Conservation (phyloP, 805 yeast genomes). For the Saturnispora sanitii region DNA sequence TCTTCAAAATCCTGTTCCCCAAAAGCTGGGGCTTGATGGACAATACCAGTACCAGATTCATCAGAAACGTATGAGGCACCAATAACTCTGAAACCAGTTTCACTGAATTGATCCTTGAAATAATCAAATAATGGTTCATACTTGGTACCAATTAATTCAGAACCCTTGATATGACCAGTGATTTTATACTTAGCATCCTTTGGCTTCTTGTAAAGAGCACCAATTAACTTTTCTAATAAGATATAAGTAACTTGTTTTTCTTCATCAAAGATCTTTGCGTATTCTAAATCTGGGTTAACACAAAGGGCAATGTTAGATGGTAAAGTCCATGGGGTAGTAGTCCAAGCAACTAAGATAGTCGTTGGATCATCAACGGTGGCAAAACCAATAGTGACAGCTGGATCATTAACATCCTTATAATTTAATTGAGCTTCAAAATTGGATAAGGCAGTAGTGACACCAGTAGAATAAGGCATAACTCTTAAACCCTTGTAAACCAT, state of each 20-base stretch:
- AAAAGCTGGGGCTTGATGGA: conserved; percentile 96
- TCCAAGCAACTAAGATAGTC: conserved; percentile 91
- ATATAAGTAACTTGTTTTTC: conserved; percentile 73
- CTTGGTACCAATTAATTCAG: conserved; percentile 65
- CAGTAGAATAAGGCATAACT: conserved; percentile 99
- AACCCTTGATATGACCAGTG: conserved; percentile 72
- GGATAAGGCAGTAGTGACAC: conserved; percentile 90
- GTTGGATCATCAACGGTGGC: conserved; percentile 70
- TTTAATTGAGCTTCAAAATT: conserved; percentile 98
- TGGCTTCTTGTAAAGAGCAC: conserved; percentile 89
- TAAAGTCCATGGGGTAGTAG: conserved; percentile 99
- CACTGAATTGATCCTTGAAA: conserved; percentile 67
- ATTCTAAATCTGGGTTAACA: conserved; percentile 85
- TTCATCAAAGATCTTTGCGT: conserved; percentile 87
- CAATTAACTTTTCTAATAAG: conserved; percentile 71
- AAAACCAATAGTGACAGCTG: conserved; percentile 91
- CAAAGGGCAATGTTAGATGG: conserved; percentile 91
- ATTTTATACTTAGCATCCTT: conserved; percentile 77
- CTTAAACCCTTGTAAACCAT: conserved; percentile 90
- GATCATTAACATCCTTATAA: conserved; percentile 94
- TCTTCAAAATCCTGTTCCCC: conserved; percentile 97
- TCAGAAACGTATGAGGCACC: conserved; percentile 76
- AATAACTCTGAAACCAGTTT: conserved; percentile 73
- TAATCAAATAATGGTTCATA: conserved; percentile 80
- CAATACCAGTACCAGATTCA: conserved; percentile 98